Conservation (phyloP, 2,329 filamentous ascomycete genomes). For the Raffaelea ambrosiae region DNA sequence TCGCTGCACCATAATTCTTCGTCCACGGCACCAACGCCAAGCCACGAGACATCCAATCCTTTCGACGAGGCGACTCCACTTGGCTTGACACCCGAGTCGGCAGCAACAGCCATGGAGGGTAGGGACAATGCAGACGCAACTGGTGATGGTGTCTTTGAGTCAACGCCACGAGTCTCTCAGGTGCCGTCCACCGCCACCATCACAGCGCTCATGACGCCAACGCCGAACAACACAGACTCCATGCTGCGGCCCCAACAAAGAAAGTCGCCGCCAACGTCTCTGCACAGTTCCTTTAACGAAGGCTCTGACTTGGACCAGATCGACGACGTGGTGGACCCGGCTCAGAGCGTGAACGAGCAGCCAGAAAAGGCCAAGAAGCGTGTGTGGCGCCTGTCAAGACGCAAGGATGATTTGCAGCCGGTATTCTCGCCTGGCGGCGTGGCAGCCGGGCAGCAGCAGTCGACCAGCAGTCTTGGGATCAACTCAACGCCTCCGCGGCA, state of each 20-base stretch:
- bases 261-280: conserved; percentile 66
- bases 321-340: conserved; percentile 41
- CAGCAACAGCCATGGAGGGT: background rate
- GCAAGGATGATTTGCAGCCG: conserved; percentile 42
- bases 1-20: conserved; percentile 50
- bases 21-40: conserved; percentile 33
- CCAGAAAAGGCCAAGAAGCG: conserved; percentile 61
- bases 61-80: conserved; percentile 4
- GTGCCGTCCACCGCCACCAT: conserved; percentile 22
- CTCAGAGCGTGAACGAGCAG: conserved; percentile 15
- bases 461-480: conserved; percentile 7
- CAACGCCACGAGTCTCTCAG: conserved; percentile 39
- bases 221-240: conserved; percentile 28
- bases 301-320: conserved; percentile 70
- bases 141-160: conserved; percentile 29
- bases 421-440: conserved; percentile 3
- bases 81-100: background rate
- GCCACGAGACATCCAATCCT: conserved; percentile 23
- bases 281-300: conserved; percentile 71
- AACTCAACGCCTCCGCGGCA: conserved; percentile 26
- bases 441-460: background rate
- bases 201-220: conserved; percentile 3
- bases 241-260: conserved; percentile 53
- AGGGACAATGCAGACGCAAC: too few species aligned
- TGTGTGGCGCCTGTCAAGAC: conserved; percentile 64